Base-by-base conservation (phyloP, 306 rosid species). In the Hippophae rhamnoides region DNA sequence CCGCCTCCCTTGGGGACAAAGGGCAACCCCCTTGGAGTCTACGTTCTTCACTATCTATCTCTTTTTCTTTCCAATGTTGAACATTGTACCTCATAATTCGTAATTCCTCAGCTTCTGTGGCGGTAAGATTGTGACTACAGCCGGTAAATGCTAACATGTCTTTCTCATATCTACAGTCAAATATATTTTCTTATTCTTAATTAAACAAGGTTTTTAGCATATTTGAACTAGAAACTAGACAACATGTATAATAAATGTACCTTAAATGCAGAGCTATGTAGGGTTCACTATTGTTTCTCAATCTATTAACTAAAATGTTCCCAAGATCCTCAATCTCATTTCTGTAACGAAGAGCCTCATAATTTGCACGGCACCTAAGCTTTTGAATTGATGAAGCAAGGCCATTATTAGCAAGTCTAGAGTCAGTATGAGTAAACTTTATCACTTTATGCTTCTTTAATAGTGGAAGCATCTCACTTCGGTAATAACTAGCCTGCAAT, bases 121-220 rank as follows among this genome's bases (percentile, higher is more conserved):
- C 69, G 0, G 95, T 86, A 50, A 93, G 95, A 72, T 93, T 93
- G 74, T 93, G 84, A 68, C 76, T 89, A 82, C 99, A 93, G 63
- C 99, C 99, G 0, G 99, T 93, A 76, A 93, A 93, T 31, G 99
- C 90, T 54, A 93, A 83, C 99, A 93, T 93, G 79, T 93, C 99
- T 69, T 93, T 93, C 85, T 93, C 99, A 63, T 93, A 93, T 78
- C 99, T 90, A 70, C 68, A 66, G 40, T 25, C 72, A 63, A 51
- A 7, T 56, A 49, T 11, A 1, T 13, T 61, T 10, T 60, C 41
- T 54, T 68, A 49, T 31, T 31, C 38, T 46, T 58, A 42, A 47
- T 43, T 31, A 18, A 51, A 57, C 40, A 18, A 18, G 23, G 4
- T 18, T 27, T 41, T 59, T 31, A 13, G 13, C 0, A 47, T 40